Percentiles rank a stretch among this genome's conserved stretches.
phyloP scores from a whole-genome alignment of 352 stramenopile species.

The Phytophthora constricta region DNA sequence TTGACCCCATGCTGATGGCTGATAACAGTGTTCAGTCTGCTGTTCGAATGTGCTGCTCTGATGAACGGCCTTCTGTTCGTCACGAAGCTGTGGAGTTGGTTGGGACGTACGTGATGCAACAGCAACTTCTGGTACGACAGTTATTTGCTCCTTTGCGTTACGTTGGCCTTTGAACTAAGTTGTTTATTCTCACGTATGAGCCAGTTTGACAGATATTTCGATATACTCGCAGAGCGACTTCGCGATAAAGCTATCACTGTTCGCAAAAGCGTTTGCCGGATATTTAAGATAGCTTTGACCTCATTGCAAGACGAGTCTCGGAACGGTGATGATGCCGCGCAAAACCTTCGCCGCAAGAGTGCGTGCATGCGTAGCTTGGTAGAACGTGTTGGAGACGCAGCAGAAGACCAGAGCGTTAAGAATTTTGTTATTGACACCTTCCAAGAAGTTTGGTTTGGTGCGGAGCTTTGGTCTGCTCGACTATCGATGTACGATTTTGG shows the following conservation, averaged over 20 bases:
- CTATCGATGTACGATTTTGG: conserved; percentile 52
- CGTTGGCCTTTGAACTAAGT: background rate
- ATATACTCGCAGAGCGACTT: conserved; percentile 71
- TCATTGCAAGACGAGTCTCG: conserved; percentile 17
- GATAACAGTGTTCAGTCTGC: conserved; percentile 59
- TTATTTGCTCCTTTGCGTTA: background rate
- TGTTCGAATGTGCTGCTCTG: conserved; percentile 73
- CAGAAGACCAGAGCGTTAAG: conserved; percentile 81
- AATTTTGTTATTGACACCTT: conserved; percentile 89
- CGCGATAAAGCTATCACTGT: conserved; percentile 88
- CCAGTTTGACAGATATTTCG: conserved; percentile 86
- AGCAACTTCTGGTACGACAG: conserved; percentile 71
- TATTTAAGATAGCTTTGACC: conserved; percentile 62
- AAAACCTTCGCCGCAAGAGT: conserved; percentile 61
- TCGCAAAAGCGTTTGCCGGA: conserved; percentile 86
- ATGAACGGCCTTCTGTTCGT: conserved; percentile 82
- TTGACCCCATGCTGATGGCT: conserved; percentile 87
- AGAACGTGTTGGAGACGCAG: conserved; percentile 72
- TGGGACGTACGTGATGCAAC: conserved; percentile 77
- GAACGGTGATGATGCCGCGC: conserved; percentile 7
- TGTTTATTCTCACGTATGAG: background rate
- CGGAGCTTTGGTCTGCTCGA: conserved; percentile 53
- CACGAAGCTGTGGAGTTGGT: conserved; percentile 88
- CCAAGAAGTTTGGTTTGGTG: conserved; percentile 87
- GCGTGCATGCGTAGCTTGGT: conserved; percentile 78